phyloP scores from a whole-genome alignment of 2,329 filamentous ascomycete species.

The Tolypocladium nubicola region DNA sequence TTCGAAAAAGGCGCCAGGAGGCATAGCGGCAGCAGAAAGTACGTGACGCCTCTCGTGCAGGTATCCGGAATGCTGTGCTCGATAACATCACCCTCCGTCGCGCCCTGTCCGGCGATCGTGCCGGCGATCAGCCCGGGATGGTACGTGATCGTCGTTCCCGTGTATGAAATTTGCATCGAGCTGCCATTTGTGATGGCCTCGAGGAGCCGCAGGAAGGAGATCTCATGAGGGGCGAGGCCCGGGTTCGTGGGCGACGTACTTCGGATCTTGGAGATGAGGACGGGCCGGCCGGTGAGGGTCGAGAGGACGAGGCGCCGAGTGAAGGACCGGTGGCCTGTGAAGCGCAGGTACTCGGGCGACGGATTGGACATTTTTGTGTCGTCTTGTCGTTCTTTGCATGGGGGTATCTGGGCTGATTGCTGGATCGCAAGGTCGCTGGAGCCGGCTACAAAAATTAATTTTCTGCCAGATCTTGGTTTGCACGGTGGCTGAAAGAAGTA shows the following conservation, averaged over 20 bases:
- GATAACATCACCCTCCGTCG: conserved; percentile 61
- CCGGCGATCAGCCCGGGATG: conserved; percentile 88
- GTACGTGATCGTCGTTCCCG: conserved; percentile 86
- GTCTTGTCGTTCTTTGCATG: neutral
- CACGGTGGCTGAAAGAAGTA: conserved; percentile 7
- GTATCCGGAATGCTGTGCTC: conserved; percentile 69
- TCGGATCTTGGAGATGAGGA: conserved; percentile 92
- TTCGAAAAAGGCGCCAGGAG: conserved; percentile 91
- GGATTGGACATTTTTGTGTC: conserved; percentile 24
- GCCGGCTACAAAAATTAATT: conserved; percentile 21
- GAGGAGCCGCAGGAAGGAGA: conserved; percentile 90
- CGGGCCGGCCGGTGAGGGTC: conserved; percentile 77
- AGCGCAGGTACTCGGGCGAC: conserved; percentile 51
- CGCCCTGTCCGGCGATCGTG: conserved; percentile 64
- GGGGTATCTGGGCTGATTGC: neutral
- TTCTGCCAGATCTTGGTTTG: conserved; percentile 19
- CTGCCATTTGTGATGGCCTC: conserved; percentile 93
- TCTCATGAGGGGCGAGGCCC: conserved; percentile 83
- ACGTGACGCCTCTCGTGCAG: conserved; percentile 74
- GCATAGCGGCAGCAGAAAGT: conserved; percentile 84
- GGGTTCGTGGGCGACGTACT: conserved; percentile 75
- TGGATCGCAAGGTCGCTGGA: neutral
- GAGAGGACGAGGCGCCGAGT: conserved; percentile 77
- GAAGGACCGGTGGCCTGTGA: conserved; percentile 77
- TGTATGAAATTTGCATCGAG: conserved; percentile 91